Base-by-base conservation (phyloP, 768 basidiomycete species). In the Cystofilobasidium ferigula region DNA sequence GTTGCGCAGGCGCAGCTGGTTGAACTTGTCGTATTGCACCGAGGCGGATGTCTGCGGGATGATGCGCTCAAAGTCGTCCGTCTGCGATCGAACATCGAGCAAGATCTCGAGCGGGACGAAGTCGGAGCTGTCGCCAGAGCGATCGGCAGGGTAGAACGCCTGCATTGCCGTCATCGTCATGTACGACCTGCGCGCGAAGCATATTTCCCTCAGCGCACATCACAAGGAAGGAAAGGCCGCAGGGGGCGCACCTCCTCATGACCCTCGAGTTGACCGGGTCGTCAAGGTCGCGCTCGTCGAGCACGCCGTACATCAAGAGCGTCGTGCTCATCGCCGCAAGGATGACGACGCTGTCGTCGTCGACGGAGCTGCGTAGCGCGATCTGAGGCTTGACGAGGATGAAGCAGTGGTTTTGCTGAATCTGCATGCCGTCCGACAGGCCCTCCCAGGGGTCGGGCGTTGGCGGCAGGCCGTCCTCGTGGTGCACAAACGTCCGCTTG, bases 21-120 rank as follows among this genome's bases (percentile, higher is more conserved):
- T 98, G 79, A 94, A 94, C 74, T 89, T 91, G 80, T 97, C 93
- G 73, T 92, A 90, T 56, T 85, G 86, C 68, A 94, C 83, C 5
- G 81, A 84, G 0, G 87, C 88, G 64, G 88, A 84, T 0, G 92
- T 89, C 75, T 89, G 88, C 3, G 89, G 87, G 8, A 97, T 87
- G 43, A 98, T 81, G 2, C 90, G 86, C 71, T 94, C 89, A 74
- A 94, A 94, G 57, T 84, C 84, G 57, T 80, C 79, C 68, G 84
- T 86, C 28, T 61, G 35, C 72, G 87, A 87, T 53, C 85, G 82
- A 60, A 85, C 81, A 76, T 97, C 91, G 63, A 94, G 83, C 60
- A 93, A 76, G 47, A 92, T 87, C 76, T 98, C 93, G 28, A 92
- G 79, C n/a, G 93, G 93, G 32, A 98, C 84, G 81, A 74, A 78